Evolutionary conservation across 768 basidiomycete species (phyloP), one percentile per base, ranked within the genome.

Genomic region (Trametes gibbosa): DNA sequence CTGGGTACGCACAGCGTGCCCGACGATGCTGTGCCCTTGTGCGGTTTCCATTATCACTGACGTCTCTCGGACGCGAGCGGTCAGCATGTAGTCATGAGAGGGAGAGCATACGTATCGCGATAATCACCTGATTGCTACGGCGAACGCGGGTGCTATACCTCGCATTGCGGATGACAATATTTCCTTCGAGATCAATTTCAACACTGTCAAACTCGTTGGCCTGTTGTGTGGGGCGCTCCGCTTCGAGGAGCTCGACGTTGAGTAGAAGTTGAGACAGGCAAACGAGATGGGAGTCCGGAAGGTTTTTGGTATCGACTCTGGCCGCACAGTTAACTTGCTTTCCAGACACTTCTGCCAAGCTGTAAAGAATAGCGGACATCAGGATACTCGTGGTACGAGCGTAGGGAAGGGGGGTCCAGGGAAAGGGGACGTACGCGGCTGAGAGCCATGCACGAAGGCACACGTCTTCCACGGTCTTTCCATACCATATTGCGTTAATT

Each of bases 141-240:
- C 77, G 71, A 2, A 80, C 69, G 37, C 77, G 66, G 1, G 71
- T 78, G 50, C 77, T 80, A 67, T 72, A 82, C 2, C 77, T 72
- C 3, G 74, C 59, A 61, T 80, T 80, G 14, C 63, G 59, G 2
- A 81, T 46, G 12, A 66, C 56, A 17, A 75, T 41, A 3, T 63
- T 65, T 1, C 74, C 76, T 10, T 74, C 68, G 17, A 64, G 58
- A 34, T 61, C 65, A 6, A 68, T 12, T 16, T 57, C 59, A 10
- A 69, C 69, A 1, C 53, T 47, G 2, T 58, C 65, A 57, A 80
- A 76, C 40, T 80, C 77, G 49, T 69, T 74, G 0, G 59, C 60
- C 2, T 61, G 64, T 39, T 72, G 73, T 43, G 64, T 70, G 0
- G 80, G 76, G 51, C 69, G 72, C 1, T 63, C 63, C 1, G 58